These are phyloP conservation scores for Nigrospora osmanthi DNA, from an alignment of 2,329 filamentous ascomycete genomes.

Conservation along the genomic window DNA sequence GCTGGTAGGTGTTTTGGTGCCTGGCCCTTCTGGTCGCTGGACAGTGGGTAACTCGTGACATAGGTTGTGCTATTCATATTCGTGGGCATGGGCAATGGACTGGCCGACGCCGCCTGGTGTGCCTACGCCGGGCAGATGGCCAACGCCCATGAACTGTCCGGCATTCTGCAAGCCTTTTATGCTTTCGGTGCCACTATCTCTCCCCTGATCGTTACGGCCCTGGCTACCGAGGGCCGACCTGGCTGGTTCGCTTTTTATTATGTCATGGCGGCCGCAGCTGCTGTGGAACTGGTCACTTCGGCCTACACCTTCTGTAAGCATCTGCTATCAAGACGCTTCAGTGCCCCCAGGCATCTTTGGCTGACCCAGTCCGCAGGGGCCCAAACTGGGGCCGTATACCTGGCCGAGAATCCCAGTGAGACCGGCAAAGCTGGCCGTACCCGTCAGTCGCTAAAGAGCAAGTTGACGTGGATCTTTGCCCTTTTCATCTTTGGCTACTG, in stretches of 20 bases:
- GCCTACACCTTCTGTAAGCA: conserved; percentile 46
- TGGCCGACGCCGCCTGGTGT: conserved; percentile 50
- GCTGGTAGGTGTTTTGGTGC: conserved; percentile 32
- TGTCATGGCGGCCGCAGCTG: conserved; percentile 53
- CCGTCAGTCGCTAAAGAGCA: conserved; percentile 16
- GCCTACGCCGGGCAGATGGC: conserved; percentile 57
- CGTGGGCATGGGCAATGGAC: conserved; percentile 63
- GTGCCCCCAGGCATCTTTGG: too few relatives aligned
- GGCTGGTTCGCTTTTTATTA: conserved; percentile 71
- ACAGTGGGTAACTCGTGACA: too few relatives aligned
- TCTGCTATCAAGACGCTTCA: too few relatives aligned
- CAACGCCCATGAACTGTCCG: conserved; percentile 61
- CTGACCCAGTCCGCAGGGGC: too few relatives aligned
- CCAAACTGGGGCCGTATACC: conserved; percentile 29
- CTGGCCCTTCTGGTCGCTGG: too few relatives aligned
- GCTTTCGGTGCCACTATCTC: conserved; percentile 59
- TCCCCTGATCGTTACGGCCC: conserved; percentile 62
- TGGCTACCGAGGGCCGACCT: conserved; percentile 54
- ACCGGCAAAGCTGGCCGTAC: conserved; percentile 14
- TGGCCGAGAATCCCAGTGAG: conserved; percentile 44
- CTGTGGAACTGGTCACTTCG: conserved; percentile 43
- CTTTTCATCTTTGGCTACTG: conserved; percentile 71
- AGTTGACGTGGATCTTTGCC: conserved; percentile 62
- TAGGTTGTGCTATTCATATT: conserved; percentile 48
- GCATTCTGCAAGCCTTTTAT: conserved; percentile 62